Evolutionary conservation across 139 green algal species (phyloP).

Genomic region (Closterium sp.): DNA sequence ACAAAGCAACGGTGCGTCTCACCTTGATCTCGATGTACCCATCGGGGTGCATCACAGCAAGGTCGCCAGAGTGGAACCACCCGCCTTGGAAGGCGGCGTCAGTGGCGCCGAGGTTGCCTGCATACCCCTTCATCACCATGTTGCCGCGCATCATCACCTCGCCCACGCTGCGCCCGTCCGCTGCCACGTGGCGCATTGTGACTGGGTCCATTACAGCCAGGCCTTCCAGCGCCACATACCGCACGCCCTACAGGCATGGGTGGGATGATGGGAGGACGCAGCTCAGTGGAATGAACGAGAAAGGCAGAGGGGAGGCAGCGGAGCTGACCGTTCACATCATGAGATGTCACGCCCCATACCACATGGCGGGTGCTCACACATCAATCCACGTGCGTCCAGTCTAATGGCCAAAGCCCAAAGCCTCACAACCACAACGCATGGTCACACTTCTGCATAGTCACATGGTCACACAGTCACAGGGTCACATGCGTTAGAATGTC

Average conservation of each 20-base stretch:
- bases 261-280: too few species aligned
- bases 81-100: constrained; percentile 31
- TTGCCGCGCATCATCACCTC: constrained; percentile 43
- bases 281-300: background rate
- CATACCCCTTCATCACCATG: constrained; percentile 49
- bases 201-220: constrained; percentile 30
- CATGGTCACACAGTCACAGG: too few species aligned
- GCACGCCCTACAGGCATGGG: constrained; percentile 9
- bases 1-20: background rate
- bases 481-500: too few species aligned
- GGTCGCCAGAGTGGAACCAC: constrained; percentile 45
- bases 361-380: too few species aligned
- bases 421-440: too few species aligned
- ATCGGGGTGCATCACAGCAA: constrained; percentile 41
- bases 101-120: background rate
- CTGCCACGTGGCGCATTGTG: constrained; percentile 26
- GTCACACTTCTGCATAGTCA: too few species aligned
- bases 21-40: constrained; percentile 19
- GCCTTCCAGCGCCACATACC: constrained; percentile 6
- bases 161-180: constrained; percentile 38
- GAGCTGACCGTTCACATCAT: background rate
- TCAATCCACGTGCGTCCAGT: too few species aligned
- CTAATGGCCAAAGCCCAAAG: too few species aligned
- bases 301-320: background rate
- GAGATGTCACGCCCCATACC: background rate